Evolutionary conservation across 2,329 filamentous ascomycete species (phyloP).

Genomic region (Colletotrichum tamarilloi): DNA sequence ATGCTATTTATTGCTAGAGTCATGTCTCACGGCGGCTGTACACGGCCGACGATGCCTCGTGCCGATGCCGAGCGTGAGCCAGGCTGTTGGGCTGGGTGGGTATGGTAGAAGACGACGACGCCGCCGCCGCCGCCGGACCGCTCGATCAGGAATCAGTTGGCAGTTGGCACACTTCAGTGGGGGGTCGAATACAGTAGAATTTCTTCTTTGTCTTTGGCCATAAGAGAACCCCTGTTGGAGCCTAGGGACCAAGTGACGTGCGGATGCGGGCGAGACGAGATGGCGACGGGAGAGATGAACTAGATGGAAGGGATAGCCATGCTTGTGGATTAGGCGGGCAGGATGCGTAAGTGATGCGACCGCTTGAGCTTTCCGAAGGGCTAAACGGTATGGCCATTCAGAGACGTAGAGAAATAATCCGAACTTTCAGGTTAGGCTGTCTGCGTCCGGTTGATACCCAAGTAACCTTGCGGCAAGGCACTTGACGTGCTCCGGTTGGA

Average conservation of each 20-base stretch:
- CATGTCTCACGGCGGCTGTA: conserved; percentile 13
- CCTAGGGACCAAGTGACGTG: conserved; percentile 13
- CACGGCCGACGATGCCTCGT: conserved; percentile 3
- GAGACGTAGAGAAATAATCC: not conserved
- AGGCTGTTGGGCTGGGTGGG: conserved; percentile 10
- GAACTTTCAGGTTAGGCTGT: not conserved
- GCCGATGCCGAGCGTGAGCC: conserved; percentile 10
- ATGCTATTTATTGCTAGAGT: not conserved
- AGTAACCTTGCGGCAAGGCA: too few relatives aligned
- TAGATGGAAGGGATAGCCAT: conserved; percentile 10
- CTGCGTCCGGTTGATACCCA: not conserved
- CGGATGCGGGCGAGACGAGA: conserved; percentile 15
- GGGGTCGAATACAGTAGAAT: not conserved
- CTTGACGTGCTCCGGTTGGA: not conserved
- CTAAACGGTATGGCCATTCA: not conserved
- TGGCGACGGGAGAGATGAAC: conserved; percentile 16
- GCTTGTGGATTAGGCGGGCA: not conserved
- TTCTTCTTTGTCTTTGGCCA: not conserved
- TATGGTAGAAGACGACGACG: not conserved
- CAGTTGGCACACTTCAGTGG: not conserved
- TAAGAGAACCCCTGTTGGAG: not conserved
- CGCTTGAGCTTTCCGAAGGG: not conserved
- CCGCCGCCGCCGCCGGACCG: not conserved
- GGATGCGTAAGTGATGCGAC: conserved; percentile 7
- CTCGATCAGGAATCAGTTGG: not conserved